These are phyloP conservation scores for Ascochyta viciae-villosae DNA, from an alignment of 2,329 filamentous ascomycete genomes.

Conservation along the genomic window DNA sequence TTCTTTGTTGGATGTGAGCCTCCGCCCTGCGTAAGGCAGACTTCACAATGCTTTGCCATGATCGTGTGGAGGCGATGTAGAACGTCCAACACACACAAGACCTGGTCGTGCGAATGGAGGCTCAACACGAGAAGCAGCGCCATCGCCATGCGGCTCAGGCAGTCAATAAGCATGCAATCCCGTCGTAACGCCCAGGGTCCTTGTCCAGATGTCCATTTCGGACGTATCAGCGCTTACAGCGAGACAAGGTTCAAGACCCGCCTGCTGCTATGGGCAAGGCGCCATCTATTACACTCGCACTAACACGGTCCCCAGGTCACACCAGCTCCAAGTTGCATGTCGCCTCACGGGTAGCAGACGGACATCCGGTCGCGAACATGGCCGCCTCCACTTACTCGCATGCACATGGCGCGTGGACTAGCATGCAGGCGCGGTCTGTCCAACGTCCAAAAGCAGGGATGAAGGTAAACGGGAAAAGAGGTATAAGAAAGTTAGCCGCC, in stretches of 20 bases:
- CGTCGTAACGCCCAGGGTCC: conserved; percentile 29
- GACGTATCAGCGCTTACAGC: conserved; percentile 41
- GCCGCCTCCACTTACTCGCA: conserved; percentile 35
- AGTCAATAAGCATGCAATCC: conserved; percentile 22
- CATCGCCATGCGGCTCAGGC: conserved; percentile 42
- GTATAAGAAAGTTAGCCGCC: conserved; percentile 41
- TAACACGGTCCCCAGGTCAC: conserved; percentile 31
- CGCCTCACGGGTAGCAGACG: conserved; percentile 26
- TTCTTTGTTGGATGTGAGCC: background rate
- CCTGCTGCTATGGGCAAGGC: conserved; percentile 31
- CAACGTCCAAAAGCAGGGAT: conserved; percentile 36
- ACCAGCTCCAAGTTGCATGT: conserved; percentile 12
- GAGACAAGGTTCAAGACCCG: conserved; percentile 37
- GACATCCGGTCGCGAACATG: conserved; percentile 23
- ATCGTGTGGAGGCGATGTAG: conserved; percentile 29
- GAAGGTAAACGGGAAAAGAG: conserved; percentile 19
- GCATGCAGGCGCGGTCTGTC: conserved; percentile 37
- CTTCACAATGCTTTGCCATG: conserved; percentile 9
- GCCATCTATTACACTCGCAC: conserved; percentile 36
- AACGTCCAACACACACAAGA: conserved; percentile 24
- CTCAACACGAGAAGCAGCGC: conserved; percentile 36
- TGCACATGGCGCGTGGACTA: conserved; percentile 38
- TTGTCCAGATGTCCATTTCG: conserved; percentile 25
- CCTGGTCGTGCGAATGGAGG: conserved; percentile 36
- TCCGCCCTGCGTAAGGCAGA: conserved; percentile 24